Percentiles rank a stretch among this genome's conserved stretches.
Conservation (phyloP, 345 rosid genomes). For the Brassica rapa region DNA sequence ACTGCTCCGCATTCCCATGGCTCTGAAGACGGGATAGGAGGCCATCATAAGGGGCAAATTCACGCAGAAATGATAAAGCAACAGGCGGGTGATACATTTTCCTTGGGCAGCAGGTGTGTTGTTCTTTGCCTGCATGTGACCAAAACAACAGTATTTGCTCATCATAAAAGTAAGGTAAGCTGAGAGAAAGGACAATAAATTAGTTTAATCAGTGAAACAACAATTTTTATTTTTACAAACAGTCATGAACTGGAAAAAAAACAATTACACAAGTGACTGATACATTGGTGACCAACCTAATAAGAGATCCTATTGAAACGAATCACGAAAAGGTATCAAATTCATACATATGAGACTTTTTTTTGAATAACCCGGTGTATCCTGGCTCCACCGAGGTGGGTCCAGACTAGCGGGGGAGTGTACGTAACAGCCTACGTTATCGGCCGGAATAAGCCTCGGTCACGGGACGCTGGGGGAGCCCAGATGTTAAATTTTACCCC, state of each 20-base stretch:
- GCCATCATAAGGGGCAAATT: conserved; percentile 86
- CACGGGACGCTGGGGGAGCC: too few species aligned
- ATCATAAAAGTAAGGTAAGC: not conserved
- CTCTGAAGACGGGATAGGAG: conserved; percentile 92
- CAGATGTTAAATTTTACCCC: too few species aligned
- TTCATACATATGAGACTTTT: too few species aligned
- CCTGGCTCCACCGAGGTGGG: too few species aligned
- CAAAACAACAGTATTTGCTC: not conserved
- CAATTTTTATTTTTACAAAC: not conserved
- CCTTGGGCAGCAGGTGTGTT: conserved; percentile 91
- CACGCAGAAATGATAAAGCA: conserved; percentile 84
- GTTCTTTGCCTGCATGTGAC: conserved; percentile 68
- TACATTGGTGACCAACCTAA: not conserved
- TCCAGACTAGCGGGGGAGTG: too few species aligned
- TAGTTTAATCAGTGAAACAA: not conserved
- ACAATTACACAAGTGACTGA: not conserved
- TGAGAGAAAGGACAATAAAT: not conserved
- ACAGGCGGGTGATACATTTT: conserved; percentile 77
- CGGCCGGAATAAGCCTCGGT: too few species aligned
- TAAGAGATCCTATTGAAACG: not conserved
- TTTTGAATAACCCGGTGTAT: too few species aligned
- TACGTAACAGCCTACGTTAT: too few species aligned
- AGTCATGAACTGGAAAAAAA: not conserved
- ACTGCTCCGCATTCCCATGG: conserved; percentile 91
- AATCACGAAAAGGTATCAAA: not conserved